phyloP scores from a whole-genome alignment of 352 stramenopile genomes.

The Saprolegnia diclina region DNA sequence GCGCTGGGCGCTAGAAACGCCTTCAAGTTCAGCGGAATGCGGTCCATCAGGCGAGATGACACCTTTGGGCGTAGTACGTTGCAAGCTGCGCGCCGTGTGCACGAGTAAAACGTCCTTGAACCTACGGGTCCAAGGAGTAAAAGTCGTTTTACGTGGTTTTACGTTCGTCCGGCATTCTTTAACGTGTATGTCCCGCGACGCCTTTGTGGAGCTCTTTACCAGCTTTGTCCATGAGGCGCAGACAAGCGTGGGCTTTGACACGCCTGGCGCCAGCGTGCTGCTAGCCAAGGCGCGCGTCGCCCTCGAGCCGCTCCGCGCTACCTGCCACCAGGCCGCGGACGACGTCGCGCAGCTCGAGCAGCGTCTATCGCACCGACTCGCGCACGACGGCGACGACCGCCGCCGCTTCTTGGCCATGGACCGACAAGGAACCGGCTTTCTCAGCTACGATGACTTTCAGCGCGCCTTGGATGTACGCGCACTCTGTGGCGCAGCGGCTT shows the following conservation, averaged over 20 bases:
- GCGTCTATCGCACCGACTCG: not conserved
- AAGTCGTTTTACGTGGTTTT: not conserved
- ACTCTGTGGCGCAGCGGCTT: not conserved
- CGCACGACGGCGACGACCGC: not conserved
- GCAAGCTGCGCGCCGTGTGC: too few relatives aligned
- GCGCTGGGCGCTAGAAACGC: too few relatives aligned
- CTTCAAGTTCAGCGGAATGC: too few relatives aligned
- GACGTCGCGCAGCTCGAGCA: slow-evolving; percentile 1
- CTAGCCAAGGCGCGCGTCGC: not conserved
- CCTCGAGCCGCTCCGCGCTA: not conserved
- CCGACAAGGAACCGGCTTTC: not conserved
- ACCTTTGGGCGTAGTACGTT: too few relatives aligned
- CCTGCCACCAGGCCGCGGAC: not conserved
- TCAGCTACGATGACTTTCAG: slow-evolving; percentile 11
- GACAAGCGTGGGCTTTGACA: slow-evolving; percentile 18
- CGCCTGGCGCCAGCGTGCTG: not conserved
- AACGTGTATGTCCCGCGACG: slow-evolving; percentile 19
- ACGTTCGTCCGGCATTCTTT: not conserved
- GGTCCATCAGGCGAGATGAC: too few relatives aligned
- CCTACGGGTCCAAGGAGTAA: too few relatives aligned
- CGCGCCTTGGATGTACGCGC: slow-evolving; percentile 1
- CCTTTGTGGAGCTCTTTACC: slow-evolving; percentile 17
- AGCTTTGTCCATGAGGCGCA: slow-evolving; percentile 22
- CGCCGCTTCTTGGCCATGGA: slow-evolving; percentile 9
- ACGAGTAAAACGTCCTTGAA: too few relatives aligned